Evolutionary conservation across 2,329 filamentous ascomycete species (phyloP), one percentile per base, ranked within the genome.

Genomic region (Alternaria infectoria): DNA sequence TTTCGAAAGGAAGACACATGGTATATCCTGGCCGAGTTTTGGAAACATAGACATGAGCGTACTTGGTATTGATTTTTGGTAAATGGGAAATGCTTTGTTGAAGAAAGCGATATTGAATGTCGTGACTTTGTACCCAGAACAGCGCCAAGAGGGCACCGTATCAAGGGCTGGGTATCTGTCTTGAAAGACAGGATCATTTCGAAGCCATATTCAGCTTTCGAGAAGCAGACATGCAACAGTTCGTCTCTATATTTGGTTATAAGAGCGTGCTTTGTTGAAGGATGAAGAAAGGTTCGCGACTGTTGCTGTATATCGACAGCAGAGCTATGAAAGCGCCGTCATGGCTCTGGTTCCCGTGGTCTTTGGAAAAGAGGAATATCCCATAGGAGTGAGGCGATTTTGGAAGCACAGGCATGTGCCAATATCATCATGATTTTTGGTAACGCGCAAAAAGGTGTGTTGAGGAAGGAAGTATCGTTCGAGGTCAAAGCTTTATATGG

Each of bases 341-440:
- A 36, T 36, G 0, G 7, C 4, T 0, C 3, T 9, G 2, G 7
- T 0, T 7, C 0, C 2, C 1, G 13, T 0, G 0, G 0, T n/a
- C n/a, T 9, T n/a, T n/a, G 13, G 32, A n/a, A 9, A 36, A 36
- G 13, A 36, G 32, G 7, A 36, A 4, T 4, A 36, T 36, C 4
- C 7, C 15, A n/a, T 36, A 9, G n/a, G 32, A n/a, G 32, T n/a
- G 15, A n/a, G 13, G 15, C 32, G 0, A n/a, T 15, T n/a, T n/a
- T n/a, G 6, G 15, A 36, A 36, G n/a, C 32, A n/a, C 13, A 15
- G 13, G 15, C 30, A 36, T 32, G 3, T n/a, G 0, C 12, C 10
- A 4, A 1, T 11, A 12, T 30, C 4, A 1, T 10, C 5, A 2
- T 6, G 2, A 6, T 13, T 30, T 15, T 36, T 36, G 30, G 32